phyloP scores from a whole-genome alignment of 768 basidiomycete genomes.

The Boletus rubescentipes region DNA sequence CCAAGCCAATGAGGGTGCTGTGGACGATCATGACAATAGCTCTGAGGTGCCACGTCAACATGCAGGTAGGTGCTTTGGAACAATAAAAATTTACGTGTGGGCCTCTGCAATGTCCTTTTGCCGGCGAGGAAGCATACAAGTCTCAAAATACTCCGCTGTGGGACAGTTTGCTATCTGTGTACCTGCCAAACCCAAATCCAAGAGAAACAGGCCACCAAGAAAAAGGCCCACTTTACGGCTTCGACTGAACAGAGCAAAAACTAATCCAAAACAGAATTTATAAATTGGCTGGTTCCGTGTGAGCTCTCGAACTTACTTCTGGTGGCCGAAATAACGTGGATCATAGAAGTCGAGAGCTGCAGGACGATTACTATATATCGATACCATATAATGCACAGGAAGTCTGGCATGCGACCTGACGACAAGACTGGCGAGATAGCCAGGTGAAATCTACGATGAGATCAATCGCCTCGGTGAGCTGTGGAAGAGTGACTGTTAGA shows the following conservation, averaged over 20 bases:
- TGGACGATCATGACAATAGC: slow-evolving; percentile 32
- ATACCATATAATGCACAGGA: slow-evolving; percentile 15
- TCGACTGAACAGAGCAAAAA: slow-evolving; percentile 36
- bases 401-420: slow-evolving; percentile 7
- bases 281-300: not conserved
- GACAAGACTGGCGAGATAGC: slow-evolving; percentile 5
- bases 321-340: slow-evolving; percentile 24
- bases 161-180: slow-evolving; percentile 22
- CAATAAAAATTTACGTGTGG: slow-evolving; percentile 17
- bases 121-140: slow-evolving; percentile 26
- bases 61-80: not conserved
- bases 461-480: not conserved
- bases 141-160: not conserved
- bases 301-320: slow-evolving; percentile 21
- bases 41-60: slow-evolving; percentile 5
- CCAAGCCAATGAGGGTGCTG: slow-evolving; percentile 39
- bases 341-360: slow-evolving; percentile 12
- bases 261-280: not conserved
- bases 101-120: not conserved
- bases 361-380: not conserved
- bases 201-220: slow-evolving; percentile 10
- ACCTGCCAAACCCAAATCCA: slow-evolving; percentile 17
- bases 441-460: slow-evolving; percentile 9
- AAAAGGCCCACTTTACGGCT: slow-evolving; percentile 26
- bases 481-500: not conserved